Evolutionary conservation across 768 basidiomycete species (phyloP).

Genomic region (Termitomyces eurrhizus): DNA sequence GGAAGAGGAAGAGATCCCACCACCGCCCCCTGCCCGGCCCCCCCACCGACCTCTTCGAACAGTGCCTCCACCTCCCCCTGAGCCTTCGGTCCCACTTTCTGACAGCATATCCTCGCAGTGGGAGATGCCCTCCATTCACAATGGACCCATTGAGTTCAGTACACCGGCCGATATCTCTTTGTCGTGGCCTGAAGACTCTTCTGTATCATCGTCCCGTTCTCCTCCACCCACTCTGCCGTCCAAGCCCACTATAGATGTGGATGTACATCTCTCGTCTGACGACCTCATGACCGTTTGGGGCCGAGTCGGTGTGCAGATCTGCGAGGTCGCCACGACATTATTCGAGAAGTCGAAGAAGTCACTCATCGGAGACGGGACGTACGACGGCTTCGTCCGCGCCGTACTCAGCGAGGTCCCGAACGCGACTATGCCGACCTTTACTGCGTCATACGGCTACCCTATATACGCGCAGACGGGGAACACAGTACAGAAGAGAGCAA

Average conservation of each 20-base stretch:
- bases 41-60: conserved; percentile 35
- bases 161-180: conserved; percentile 44
- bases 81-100: conserved; percentile 22
- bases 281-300: conserved; percentile 70
- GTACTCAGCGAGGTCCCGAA: conserved; percentile 66
- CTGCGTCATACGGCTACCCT: conserved; percentile 63
- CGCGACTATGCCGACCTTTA: conserved; percentile 37
- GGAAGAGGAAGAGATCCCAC: conserved; percentile 31
- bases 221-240: conserved; percentile 9
- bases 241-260: conserved; percentile 21
- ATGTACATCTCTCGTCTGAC: conserved; percentile 47
- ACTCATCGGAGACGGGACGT: conserved; percentile 82
- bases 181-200: conserved; percentile 62
- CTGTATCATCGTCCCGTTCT: conserved; percentile 24
- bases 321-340: conserved; percentile 62
- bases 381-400: conserved; percentile 70
- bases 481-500: conserved; percentile 65
- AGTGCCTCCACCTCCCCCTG: conserved; percentile 25
- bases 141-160: conserved; percentile 50
- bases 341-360: conserved; percentile 74
- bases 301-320: conserved; percentile 70
- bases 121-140: conserved; percentile 64
- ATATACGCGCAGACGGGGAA: conserved; percentile 69
- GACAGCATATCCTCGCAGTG: conserved; percentile 50
- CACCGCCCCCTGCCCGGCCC: conserved; percentile 43